Evolutionary conservation across 257 asterid genomes (phyloP).

Genomic region (Prunella vulgaris): DNA sequence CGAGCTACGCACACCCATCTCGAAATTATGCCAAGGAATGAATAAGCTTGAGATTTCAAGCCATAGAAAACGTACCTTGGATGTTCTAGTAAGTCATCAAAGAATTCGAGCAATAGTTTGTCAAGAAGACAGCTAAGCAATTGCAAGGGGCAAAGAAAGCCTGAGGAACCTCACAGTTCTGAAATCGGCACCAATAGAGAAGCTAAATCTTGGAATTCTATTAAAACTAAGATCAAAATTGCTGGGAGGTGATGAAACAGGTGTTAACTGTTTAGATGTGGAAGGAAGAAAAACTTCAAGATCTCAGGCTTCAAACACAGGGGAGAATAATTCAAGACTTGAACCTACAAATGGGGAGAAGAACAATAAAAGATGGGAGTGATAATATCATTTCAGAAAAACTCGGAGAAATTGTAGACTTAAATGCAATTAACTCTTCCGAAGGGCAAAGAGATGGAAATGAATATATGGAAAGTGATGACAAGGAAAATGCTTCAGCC

Average conservation of each 20-base stretch:
- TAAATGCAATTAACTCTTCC: constrained; percentile 15
- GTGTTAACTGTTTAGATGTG: background rate
- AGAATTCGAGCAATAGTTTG: constrained; percentile 24
- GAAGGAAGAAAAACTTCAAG: constrained; percentile 26
- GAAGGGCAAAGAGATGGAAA: constrained; percentile 16
- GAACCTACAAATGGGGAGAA: constrained; percentile 14
- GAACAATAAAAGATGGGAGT: constrained; percentile 12
- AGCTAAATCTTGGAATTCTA: constrained; percentile 27
- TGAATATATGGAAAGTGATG: constrained; percentile 39
- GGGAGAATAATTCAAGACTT: too few relatives aligned
- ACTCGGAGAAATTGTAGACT: background rate
- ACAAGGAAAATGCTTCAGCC: constrained; percentile 72
- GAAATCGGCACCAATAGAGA: constrained; percentile 24
- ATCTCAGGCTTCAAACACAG: constrained; percentile 19
- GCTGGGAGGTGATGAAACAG: constrained; percentile 14
- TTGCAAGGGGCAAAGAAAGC: constrained; percentile 31
- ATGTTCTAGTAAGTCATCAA: too few relatives aligned
- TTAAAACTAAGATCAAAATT: constrained; percentile 23
- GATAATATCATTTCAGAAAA: constrained; percentile 21
- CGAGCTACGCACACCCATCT: constrained; percentile 51
- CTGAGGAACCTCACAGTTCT: constrained; percentile 18
- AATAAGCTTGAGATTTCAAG: constrained; percentile 67
- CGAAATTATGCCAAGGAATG: constrained; percentile 61
- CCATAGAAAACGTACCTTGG: constrained; percentile 47
- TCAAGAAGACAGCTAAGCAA: constrained; percentile 23